Base-by-base conservation (phyloP, 768 basidiomycete species). In the Auricularia sp. region DNA sequence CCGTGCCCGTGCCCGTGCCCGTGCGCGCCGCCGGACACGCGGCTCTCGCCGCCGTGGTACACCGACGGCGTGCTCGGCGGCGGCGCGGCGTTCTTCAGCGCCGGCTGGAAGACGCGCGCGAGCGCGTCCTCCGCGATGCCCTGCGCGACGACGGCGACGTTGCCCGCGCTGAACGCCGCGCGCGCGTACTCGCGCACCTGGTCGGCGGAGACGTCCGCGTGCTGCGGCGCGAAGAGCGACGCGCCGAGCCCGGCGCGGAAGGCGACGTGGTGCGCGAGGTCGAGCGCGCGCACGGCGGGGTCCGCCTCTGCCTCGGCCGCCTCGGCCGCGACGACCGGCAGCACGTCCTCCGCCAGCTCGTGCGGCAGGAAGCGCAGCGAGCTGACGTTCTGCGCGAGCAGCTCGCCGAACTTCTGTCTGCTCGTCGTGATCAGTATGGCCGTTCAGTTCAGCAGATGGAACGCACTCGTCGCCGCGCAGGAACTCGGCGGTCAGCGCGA, bases 171-270 rank as follows among this genome's bases (percentile, higher is more conserved):
- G 76, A 95, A 94, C 29, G 85, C 86, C 63, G 83, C 75, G 36
- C 82, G 74, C 67, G 93, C 93, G 70, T 83, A 94, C 2, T 82
- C 76, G 72, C 87, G 86, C 70, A 96, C 82, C 68, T 92, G 88
- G 12, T 81, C 82, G 23, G 82, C 80, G 60, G 85, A 82, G 69
- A 91, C 75, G 34, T 70, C 68, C 68, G 81, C 76, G 72, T 90
- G 86, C 16, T 84, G 79, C n/a, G 87, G 79, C 21, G 93, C 88
- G 76, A 91, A 93, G 66, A 98, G 83, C 29, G 95, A 88, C 69
- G 89, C 83, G 70, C 96, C 96, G 70, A 98, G 93, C 16, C 96
- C 96, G 53, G 80, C 81, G 71, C 95, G 93, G 90, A 98, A 99
- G 54, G 96, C 95, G 65, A 95, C 80, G 54, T 83, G 75, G 74